Conservation (phyloP, 1,284 basidiomycete species). For the Ganoderma multipileum region DNA sequence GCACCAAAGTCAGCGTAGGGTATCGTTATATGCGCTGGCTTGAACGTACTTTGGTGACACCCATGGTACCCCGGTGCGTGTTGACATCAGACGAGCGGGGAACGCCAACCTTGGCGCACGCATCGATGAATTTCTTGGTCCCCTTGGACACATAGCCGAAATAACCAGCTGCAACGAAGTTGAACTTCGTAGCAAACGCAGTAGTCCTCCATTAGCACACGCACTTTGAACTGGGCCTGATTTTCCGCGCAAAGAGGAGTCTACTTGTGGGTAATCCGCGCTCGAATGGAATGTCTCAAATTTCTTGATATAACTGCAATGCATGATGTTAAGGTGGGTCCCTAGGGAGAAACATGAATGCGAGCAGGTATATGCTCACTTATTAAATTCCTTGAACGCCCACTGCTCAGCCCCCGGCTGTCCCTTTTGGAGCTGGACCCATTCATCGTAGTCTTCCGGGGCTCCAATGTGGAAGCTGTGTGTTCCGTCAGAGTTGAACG, state of each 20-base stretch:
- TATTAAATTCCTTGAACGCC: slow-evolving; percentile 63
- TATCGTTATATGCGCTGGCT: background rate
- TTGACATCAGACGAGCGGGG: slow-evolving; percentile 59
- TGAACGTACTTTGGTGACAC: slow-evolving; percentile 56
- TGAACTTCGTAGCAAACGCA: background rate
- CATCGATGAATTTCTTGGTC: slow-evolving; percentile 52
- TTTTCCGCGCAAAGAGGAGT: slow-evolving; percentile 50
- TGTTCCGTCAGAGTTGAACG: too few species aligned
- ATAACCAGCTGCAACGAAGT: slow-evolving; percentile 36
- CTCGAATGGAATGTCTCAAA: slow-evolving; percentile 63
- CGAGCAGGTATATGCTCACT: slow-evolving; percentile 41
- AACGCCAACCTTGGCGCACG: slow-evolving; percentile 55
- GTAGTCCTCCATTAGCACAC: background rate
- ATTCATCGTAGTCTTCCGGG: slow-evolving; percentile 75
- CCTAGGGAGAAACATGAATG: too few species aligned
- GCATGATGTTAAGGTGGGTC: background rate
- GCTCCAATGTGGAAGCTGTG: slow-evolving; percentile 70
- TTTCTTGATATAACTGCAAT: slow-evolving; percentile 62
- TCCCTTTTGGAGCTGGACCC: slow-evolving; percentile 54
- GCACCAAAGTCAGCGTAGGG: background rate
- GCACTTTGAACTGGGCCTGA: slow-evolving; percentile 55
- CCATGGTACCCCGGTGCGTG: slow-evolving; percentile 53
- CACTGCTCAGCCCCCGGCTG: slow-evolving; percentile 62
- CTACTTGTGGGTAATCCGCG: slow-evolving; percentile 52
- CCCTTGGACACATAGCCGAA: slow-evolving; percentile 43